A percentile compares a stretch with the other conserved stretches of the same genome.
Conservation (phyloP, 345 rosid species). For the Salix udensis region DNA sequence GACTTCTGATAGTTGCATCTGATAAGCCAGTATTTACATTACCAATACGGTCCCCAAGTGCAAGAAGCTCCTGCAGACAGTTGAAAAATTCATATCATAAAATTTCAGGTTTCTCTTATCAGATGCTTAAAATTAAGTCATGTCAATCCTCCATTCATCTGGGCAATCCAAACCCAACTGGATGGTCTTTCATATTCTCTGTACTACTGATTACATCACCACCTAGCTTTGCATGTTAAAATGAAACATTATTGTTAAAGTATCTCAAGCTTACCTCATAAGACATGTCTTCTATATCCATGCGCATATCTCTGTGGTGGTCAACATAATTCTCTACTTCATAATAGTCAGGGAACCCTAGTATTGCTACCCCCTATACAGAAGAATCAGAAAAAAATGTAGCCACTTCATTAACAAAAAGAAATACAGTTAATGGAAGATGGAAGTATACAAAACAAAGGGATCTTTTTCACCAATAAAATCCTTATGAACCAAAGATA, state of each 20-base stretch:
- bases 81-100: background rate
- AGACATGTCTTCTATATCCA: conserved; percentile 90
- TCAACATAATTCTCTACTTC: conserved; percentile 49
- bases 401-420: conserved; percentile 2
- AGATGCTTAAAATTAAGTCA: background rate
- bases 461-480: background rate
- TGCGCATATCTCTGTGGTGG: conserved; percentile 85
- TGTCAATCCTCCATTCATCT: background rate
- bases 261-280: conserved; percentile 54
- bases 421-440: background rate
- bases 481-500: background rate
- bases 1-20: conserved; percentile 44
- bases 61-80: conserved; percentile 71
- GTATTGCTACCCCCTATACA: conserved; percentile 62
- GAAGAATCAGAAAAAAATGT: conserved; percentile 6
- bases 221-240: background rate
- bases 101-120: background rate
- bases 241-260: background rate
- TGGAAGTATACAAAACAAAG: background rate
- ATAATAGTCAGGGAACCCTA: conserved; percentile 50
- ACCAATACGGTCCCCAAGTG: conserved; percentile 76
- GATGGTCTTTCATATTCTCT: background rate
- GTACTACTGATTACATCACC: background rate
- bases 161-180: background rate
- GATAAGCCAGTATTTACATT: conserved; percentile 76